phyloP scores from a whole-genome alignment of 164 flowering plant species.

The Sextonia rubra region DNA sequence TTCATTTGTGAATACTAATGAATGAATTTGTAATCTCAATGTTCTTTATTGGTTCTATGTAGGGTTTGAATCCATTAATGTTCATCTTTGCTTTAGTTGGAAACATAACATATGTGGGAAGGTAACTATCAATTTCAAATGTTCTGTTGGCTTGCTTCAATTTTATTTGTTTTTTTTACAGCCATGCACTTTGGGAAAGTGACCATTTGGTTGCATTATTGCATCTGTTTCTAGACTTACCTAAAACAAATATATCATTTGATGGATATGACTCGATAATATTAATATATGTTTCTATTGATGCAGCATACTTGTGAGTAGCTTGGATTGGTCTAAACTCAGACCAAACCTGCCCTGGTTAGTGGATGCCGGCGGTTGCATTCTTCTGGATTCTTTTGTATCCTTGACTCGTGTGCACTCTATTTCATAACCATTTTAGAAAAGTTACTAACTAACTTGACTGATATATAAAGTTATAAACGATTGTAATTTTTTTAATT shows the following conservation, averaged over 20 bases:
- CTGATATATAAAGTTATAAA: neutral
- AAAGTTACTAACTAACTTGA: neutral
- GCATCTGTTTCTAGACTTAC: neutral
- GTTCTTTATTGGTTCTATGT: neutral
- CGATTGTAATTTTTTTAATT: too few relatives aligned
- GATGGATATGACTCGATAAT: neutral
- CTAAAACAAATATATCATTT: neutral
- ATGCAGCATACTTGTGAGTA: conserved; percentile 71
- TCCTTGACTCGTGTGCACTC: conserved; percentile 32
- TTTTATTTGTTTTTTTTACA: neutral
- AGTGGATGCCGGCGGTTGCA: conserved; percentile 79
- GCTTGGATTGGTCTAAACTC: conserved; percentile 61
- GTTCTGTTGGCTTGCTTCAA: neutral
- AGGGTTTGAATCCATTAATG: conserved; percentile 68
- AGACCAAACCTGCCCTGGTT: conserved; percentile 81
- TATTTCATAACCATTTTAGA: neutral
- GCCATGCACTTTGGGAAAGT: neutral
- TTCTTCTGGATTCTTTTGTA: conserved; percentile 66
- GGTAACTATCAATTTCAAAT: conserved; percentile 29
- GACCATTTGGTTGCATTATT: neutral
- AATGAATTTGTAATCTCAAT: neutral
- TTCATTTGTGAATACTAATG: neutral
- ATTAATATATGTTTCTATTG: neutral
- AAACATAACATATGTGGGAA: conserved; percentile 65
- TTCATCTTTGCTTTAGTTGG: conserved; percentile 78